These are phyloP conservation scores for Colletotrichum musicola DNA, from an alignment of 2,329 filamentous ascomycete genomes.

Conservation along the genomic window DNA sequence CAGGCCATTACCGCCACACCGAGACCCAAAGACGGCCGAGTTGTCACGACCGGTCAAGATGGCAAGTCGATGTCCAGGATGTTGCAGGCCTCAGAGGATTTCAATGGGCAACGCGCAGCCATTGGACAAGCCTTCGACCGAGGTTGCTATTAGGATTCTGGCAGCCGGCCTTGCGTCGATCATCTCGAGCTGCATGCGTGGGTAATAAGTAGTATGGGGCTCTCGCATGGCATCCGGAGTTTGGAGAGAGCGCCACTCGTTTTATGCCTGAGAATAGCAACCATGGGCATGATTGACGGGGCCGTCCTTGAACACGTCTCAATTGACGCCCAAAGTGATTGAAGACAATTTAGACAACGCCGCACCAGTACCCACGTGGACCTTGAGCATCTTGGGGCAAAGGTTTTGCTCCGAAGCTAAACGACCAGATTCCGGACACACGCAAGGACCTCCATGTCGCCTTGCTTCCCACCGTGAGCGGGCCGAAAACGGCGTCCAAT, in stretches of 20 bases:
- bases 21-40: not conserved
- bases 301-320: conserved; percentile 4
- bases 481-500: conserved; percentile 4
- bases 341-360: not conserved
- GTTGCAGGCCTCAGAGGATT: not conserved
- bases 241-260: conserved; percentile 19
- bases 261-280: conserved; percentile 18
- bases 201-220: not conserved
- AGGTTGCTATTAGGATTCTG: conserved; percentile 2
- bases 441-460: conserved; percentile 24
- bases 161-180: conserved; percentile 24
- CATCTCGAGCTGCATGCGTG: conserved; percentile 16
- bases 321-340: not conserved
- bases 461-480: not conserved
- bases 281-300: not conserved
- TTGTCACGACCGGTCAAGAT: conserved; percentile 9
- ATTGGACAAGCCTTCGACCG: conserved; percentile 20
- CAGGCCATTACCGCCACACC: conserved; percentile 22
- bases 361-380: conserved; percentile 14
- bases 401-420: conserved; percentile 15
- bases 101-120: not conserved
- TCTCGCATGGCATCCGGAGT: conserved; percentile 12
- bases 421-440: not conserved
- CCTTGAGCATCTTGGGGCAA: not conserved
- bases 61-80: conserved; percentile 1